Conservation (phyloP, 129 eudicot genomes). For the Helichrysum umbraculigerum region DNA sequence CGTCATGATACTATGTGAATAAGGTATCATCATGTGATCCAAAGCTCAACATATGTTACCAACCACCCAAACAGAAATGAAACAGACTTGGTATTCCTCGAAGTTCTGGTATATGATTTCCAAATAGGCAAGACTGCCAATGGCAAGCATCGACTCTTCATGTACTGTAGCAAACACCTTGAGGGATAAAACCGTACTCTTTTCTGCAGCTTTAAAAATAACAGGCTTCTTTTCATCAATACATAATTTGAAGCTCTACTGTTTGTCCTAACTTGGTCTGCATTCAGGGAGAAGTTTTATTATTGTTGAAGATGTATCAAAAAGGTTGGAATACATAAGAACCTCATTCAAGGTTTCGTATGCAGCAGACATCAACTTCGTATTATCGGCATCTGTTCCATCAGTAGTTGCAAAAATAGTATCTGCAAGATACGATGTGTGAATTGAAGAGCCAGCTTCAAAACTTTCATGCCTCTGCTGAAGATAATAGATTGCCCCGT, state of each 20-base stretch:
- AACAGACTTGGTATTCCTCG: slow-evolving; percentile 83
- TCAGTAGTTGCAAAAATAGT: slow-evolving; percentile 63
- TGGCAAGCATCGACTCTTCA: slow-evolving; percentile 96
- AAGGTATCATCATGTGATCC: slow-evolving; percentile 77
- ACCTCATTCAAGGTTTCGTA: slow-evolving; percentile 81
- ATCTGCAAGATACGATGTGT: slow-evolving; percentile 61
- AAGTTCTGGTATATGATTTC: slow-evolving; percentile 83
- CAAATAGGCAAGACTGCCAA: slow-evolving; percentile 89
- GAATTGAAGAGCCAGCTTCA: slow-evolving; percentile 54
- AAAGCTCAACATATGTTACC: slow-evolving; percentile 88
- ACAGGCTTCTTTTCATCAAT: slow-evolving; percentile 51
- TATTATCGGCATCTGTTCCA: slow-evolving; percentile 62
- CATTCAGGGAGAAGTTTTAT: slow-evolving; percentile 61
- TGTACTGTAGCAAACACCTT: slow-evolving; percentile 78
- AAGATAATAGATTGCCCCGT: slow-evolving; percentile 83
- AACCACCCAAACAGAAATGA: slow-evolving; percentile 83
- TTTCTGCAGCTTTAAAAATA: slow-evolving; percentile 60
- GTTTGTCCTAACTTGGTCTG: slow-evolving; percentile 70
- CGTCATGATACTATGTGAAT: slow-evolving; percentile 78
- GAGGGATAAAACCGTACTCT: slow-evolving; percentile 68
- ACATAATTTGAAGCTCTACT: slow-evolving; percentile 50
- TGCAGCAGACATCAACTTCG: slow-evolving; percentile 74
- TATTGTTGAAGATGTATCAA: slow-evolving; percentile 58
- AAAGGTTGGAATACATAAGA: slow-evolving; percentile 57
- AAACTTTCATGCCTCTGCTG: slow-evolving; percentile 86